A percentile compares a stretch with the other conserved stretches of the same genome.
Conservation (phyloP, 345 rosid species). For the Noccaea bulbosa region DNA sequence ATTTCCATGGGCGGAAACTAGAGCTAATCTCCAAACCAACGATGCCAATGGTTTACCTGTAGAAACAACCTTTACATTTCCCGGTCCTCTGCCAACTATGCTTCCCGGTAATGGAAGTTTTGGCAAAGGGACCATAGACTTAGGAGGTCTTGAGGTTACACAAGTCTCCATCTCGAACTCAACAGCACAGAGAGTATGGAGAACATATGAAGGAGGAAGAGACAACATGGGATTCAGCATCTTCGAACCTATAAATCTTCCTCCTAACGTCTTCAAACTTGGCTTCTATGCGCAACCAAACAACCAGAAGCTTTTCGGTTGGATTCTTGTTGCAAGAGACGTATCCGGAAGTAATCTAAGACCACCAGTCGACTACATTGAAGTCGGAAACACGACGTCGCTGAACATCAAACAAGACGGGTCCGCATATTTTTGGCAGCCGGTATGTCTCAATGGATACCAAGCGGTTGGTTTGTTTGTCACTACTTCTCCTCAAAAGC, state of each 20-base stretch:
- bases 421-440: constrained; percentile 65
- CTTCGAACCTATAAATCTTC: constrained; percentile 52
- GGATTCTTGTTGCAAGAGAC: constrained; percentile 71
- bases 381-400: constrained; percentile 65
- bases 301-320: constrained; percentile 51
- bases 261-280: constrained; percentile 53
- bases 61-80: constrained; percentile 55
- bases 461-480: constrained; percentile 56
- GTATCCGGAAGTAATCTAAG: constrained; percentile 32
- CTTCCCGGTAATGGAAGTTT: constrained; percentile 56
- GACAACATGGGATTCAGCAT: constrained; percentile 59
- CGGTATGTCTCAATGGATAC: constrained; percentile 61
- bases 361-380: constrained; percentile 65
- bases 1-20: neutral
- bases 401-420: constrained; percentile 58
- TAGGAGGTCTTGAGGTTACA: constrained; percentile 63
- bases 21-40: neutral
- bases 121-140: constrained; percentile 56
- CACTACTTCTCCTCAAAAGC: constrained; percentile 59
- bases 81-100: constrained; percentile 54
- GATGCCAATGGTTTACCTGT: constrained; percentile 46
- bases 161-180: constrained; percentile 52
- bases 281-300: constrained; percentile 70
- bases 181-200: constrained; percentile 55
- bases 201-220: constrained; percentile 57